A percentile compares a stretch with the other conserved stretches of the same genome.
phyloP scores from a whole-genome alignment of 805 yeast genomes.

The Tetrapisispora arboricola region DNA sequence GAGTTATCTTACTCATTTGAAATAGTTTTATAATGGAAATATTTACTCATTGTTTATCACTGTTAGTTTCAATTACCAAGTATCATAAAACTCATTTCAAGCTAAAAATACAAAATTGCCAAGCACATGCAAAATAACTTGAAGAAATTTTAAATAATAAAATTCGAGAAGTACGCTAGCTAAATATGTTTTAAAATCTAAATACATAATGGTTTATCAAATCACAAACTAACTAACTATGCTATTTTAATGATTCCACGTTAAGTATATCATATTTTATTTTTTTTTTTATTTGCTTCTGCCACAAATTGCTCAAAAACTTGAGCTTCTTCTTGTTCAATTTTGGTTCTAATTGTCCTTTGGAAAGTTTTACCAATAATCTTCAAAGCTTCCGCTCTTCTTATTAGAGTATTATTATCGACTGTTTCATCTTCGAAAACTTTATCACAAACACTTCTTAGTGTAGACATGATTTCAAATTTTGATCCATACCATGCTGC shows the following conservation, averaged over 20 bases:
- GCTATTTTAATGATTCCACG: background rate
- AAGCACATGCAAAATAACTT: too few relatives aligned
- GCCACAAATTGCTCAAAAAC: slow-evolving; percentile 63
- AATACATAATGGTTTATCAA: background rate
- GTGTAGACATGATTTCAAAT: slow-evolving; percentile 65
- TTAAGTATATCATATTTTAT: slow-evolving; percentile 4
- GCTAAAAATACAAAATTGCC: too few relatives aligned
- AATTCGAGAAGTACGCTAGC: background rate
- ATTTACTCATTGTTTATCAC: too few relatives aligned
- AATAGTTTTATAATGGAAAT: too few relatives aligned
- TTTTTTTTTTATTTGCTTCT: slow-evolving; percentile 39
- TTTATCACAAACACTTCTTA: slow-evolving; percentile 59
- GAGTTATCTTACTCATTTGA: too few relatives aligned
- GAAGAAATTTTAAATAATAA: too few relatives aligned
- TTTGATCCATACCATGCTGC: slow-evolving; percentile 82
- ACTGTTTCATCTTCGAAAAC: slow-evolving; percentile 50
- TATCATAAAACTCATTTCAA: too few relatives aligned
- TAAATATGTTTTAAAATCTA: background rate
- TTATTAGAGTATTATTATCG: slow-evolving; percentile 36
- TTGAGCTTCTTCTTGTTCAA: slow-evolving; percentile 66
- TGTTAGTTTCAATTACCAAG: too few relatives aligned
- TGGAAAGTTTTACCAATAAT: slow-evolving; percentile 55
- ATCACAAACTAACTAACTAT: background rate
- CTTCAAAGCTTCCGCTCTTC: slow-evolving; percentile 54
- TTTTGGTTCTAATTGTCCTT: slow-evolving; percentile 48